Conservation (phyloP, 768 basidiomycete species). For the Calocera cornea region DNA sequence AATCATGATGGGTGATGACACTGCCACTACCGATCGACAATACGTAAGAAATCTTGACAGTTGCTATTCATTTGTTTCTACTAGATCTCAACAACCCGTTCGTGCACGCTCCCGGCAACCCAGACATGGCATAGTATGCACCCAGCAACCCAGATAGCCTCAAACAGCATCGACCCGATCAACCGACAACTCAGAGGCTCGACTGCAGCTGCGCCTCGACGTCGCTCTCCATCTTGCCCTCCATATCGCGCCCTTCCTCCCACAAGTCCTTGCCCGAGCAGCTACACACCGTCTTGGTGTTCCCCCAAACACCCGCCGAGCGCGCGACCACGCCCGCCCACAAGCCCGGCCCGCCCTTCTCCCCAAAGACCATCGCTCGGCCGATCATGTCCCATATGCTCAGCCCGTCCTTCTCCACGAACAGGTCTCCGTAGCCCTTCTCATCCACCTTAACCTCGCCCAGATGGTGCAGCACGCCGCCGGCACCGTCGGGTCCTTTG, state of each 20-base stretch:
- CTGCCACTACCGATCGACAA: neutral
- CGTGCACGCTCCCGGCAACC: neutral
- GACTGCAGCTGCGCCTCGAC: neutral
- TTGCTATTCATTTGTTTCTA: neutral
- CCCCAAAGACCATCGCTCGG: neutral
- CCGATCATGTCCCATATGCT: neutral
- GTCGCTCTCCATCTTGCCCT: neutral
- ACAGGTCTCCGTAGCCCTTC: neutral
- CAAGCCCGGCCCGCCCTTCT: neutral
- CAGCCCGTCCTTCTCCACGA: neutral
- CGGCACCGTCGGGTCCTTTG: neutral
- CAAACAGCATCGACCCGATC: neutral
- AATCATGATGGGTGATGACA: neutral
- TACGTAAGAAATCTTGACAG: neutral
- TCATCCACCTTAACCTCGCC: neutral
- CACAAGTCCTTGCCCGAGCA: neutral
- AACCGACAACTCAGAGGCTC: neutral
- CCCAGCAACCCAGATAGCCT: neutral
- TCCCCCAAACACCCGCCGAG: neutral
- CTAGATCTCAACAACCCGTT: neutral
- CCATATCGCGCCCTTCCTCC: neutral
- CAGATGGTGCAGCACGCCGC: neutral
- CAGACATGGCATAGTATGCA: neutral
- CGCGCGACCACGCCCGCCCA: neutral
- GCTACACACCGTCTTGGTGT: conserved; percentile 1